Percentiles rank a stretch among this genome's conserved stretches.
Evolutionary conservation across 2,329 filamentous ascomycete species (phyloP).

Genomic region (Aureobasidium musti): DNA sequence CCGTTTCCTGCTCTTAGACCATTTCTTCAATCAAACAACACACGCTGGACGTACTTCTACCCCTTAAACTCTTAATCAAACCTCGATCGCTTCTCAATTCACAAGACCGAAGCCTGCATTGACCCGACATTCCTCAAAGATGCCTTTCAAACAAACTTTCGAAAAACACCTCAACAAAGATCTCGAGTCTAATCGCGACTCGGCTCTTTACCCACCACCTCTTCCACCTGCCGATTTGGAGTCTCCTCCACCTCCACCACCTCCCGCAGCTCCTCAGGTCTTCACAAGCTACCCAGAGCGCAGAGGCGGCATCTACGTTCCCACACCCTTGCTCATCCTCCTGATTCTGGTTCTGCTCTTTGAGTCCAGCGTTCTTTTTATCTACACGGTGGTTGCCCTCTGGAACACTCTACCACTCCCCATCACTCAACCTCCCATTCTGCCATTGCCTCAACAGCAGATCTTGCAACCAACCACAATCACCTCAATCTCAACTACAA

Average conservation of each 20-base stretch:
- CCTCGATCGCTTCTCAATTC: not conserved
- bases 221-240: slow-evolving; percentile 33
- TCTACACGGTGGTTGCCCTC: slow-evolving; percentile 44
- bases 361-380: slow-evolving; percentile 43
- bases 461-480: not conserved
- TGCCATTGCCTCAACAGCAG: not conserved
- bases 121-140: slow-evolving; percentile 24
- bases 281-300: slow-evolving; percentile 37
- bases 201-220: slow-evolving; percentile 28
- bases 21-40: not conserved
- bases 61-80: not conserved
- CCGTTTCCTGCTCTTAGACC: slow-evolving; percentile 15
- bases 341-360: slow-evolving; percentile 38
- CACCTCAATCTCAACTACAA: not conserved
- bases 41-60: slow-evolving; percentile 14
- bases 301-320: slow-evolving; percentile 40
- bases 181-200: slow-evolving; percentile 36
- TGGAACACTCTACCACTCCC: slow-evolving; percentile 42
- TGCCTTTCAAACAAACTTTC: slow-evolving; percentile 39
- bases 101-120: not conserved
- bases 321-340: slow-evolving; percentile 40
- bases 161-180: slow-evolving; percentile 41
- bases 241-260: slow-evolving; percentile 33
- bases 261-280: slow-evolving; percentile 29
- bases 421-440: slow-evolving; percentile 30